A percentile compares a stretch with the other conserved stretches of the same genome.
phyloP scores from a whole-genome alignment of 768 basidiomycete species.

The Termitomyces sp. region DNA sequence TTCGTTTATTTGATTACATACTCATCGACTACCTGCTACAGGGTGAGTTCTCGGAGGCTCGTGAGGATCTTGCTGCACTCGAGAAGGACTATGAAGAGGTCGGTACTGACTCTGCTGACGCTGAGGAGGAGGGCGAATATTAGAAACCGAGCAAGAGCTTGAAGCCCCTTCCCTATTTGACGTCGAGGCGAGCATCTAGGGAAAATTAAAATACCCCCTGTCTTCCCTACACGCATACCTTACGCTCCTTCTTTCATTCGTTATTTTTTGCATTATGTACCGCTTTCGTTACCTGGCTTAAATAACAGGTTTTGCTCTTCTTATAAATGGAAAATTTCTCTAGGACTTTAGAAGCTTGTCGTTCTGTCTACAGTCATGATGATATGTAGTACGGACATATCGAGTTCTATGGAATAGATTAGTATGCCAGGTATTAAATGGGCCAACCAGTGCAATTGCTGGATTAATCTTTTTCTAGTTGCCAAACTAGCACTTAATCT shows the following conservation, averaged over 20 bases:
- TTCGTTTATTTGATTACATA: background rate
- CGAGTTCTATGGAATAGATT: background rate
- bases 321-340: slow-evolving; percentile 2
- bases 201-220: slow-evolving; percentile 14
- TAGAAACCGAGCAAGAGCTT: slow-evolving; percentile 21
- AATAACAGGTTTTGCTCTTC: slow-evolving; percentile 8
- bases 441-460: background rate
- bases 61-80: slow-evolving; percentile 95
- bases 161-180: slow-evolving; percentile 10
- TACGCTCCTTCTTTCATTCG: slow-evolving; percentile 7
- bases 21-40: slow-evolving; percentile 13
- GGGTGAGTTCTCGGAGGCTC: slow-evolving; percentile 98
- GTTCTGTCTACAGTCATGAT: background rate
- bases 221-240: slow-evolving; percentile 12
- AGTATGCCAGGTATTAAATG: background rate
- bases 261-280: slow-evolving; percentile 11
- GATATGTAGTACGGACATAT: background rate
- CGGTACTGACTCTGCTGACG: slow-evolving; percentile 70
- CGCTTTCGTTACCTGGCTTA: slow-evolving; percentile 2
- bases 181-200: slow-evolving; percentile 8
- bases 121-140: slow-evolving; percentile 61
- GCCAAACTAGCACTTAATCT: background rate
- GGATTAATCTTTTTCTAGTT: background rate
- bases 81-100: slow-evolving; percentile 96
- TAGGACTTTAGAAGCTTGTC: background rate